Base-by-base conservation (phyloP, 2,329 filamentous ascomycete species). In the Leptographium flavum region DNA sequence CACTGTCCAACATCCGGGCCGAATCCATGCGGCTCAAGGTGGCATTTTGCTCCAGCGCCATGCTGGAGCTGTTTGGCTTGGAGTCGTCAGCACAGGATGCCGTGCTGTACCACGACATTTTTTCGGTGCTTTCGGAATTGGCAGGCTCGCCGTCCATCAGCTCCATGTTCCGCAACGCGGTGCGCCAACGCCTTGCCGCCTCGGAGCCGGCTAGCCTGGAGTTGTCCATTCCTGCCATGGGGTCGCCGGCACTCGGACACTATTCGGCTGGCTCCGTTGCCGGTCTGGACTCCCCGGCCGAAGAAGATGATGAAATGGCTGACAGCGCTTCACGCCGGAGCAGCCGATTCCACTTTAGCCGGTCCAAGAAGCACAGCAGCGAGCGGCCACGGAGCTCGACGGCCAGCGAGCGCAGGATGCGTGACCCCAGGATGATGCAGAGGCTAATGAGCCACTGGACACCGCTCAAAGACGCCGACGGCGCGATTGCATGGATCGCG, bases 61-160 rank as follows among this genome's bases (percentile, higher is more conserved):
- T 71, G 40, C 59, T 69, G 1, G 65, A 70, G 11, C 57, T 71
- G 11, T 61, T 77, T 1, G 65, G 66, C 13, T 58, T 71, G 3
- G 58, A 58, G 15, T 54, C 60, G 30, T 56, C 59, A 13, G 56
- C 57, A 3, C 52, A 55, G 3, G 58, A 61, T 2, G 57, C 60
- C 2, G 59, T 70, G 15, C 55, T 64, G 40, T 64, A 68, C 39
- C 65, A 63, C 49, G 72, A 78, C 48, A 62, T 76, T 13, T 78
- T 78, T 54, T 63, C 67, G 35, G 66, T 76, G n/a, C 63, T 79
- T 5, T 58, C 62, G 5, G 63, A 70, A n/a, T 63, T 68, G 38
- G 61, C 65, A 2, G 58, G 60, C n/a, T 63, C 66, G 9, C 62
- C 63, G 0, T 63, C 60, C 3, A 55, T 71, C 6, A 63, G 63